phyloP scores from a whole-genome alignment of 805 yeast genomes.

The Kluyveromyces dobzhanskii region DNA sequence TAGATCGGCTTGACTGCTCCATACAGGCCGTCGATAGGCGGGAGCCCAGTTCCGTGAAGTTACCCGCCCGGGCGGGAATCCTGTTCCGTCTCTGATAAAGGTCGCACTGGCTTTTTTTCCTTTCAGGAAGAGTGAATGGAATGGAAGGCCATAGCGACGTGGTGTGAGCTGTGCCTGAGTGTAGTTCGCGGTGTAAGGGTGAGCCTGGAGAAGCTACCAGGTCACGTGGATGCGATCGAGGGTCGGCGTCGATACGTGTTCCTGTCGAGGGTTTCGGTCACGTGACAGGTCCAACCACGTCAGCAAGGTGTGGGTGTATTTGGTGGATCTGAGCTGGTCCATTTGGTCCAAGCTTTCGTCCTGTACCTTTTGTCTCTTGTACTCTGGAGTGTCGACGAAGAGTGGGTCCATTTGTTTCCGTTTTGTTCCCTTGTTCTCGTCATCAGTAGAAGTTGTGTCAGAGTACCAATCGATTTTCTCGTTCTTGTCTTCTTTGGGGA shows the following conservation, averaged over 20 bases:
- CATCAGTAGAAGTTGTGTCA: background rate
- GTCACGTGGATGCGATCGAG: background rate
- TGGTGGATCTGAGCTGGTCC: background rate
- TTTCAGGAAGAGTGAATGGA: too few species aligned
- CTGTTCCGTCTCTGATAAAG: too few species aligned
- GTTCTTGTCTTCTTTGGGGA: background rate
- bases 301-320: background rate
- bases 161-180: too few species aligned
- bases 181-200: too few species aligned
- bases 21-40: too few species aligned
- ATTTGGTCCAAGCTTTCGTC: background rate
- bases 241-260: too few species aligned
- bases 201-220: too few species aligned
- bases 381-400: background rate
- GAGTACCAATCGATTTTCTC: background rate
- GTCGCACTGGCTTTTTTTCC: too few species aligned
- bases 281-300: slow-evolving; percentile 1
- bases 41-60: too few species aligned
- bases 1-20: too few species aligned
- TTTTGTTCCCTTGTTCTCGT: background rate
- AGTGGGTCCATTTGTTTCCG: slow-evolving; percentile 3
- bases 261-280: background rate
- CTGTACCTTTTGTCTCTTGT: background rate
- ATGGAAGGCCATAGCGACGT: too few species aligned
- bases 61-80: too few species aligned